These are phyloP conservation scores for Kodamaea laetipori DNA, from an alignment of 805 yeast species.

Conservation along the genomic window DNA sequence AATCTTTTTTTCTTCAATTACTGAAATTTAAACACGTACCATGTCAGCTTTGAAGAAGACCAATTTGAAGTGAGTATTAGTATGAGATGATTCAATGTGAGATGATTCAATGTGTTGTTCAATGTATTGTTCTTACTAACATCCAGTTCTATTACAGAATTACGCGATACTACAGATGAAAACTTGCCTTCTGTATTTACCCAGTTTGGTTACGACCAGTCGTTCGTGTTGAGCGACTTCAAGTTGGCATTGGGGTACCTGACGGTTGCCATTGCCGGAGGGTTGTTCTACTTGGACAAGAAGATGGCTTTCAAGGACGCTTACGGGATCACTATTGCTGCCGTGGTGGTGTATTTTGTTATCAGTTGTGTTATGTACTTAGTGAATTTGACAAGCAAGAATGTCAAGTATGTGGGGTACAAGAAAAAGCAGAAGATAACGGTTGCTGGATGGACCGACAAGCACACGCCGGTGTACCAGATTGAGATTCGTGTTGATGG, in stretches of 20 bases:
- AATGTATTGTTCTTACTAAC: too few species aligned
- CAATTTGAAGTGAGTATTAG: conserved; percentile 32
- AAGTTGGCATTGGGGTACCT: conserved; percentile 52
- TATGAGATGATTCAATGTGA: too few species aligned
- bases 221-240: conserved; percentile 46
- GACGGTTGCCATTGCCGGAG: conserved; percentile 49
- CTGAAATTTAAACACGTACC: conserved; percentile 6
- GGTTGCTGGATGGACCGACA: conserved; percentile 43
- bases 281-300: conserved; percentile 51
- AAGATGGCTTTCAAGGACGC: conserved; percentile 45
- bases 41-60: conserved; percentile 22
- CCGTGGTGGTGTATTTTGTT: conserved; percentile 41
- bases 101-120: too few species aligned
- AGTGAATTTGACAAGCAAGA: conserved; percentile 41
- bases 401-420: conserved; percentile 50
- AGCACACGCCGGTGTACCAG: conserved; percentile 48
- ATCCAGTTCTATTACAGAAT: conserved; percentile 46
- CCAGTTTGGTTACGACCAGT: conserved; percentile 49
- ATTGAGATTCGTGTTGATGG: conserved; percentile 36
- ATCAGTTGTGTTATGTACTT: conserved; percentile 37
- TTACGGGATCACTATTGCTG: conserved; percentile 34
- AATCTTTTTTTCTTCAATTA: too few species aligned
- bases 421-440: conserved; percentile 34
- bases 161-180: conserved; percentile 54
- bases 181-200: conserved; percentile 43